Conservation (phyloP, 495 filamentous ascomycete genomes). For the Letharia columbiana region DNA sequence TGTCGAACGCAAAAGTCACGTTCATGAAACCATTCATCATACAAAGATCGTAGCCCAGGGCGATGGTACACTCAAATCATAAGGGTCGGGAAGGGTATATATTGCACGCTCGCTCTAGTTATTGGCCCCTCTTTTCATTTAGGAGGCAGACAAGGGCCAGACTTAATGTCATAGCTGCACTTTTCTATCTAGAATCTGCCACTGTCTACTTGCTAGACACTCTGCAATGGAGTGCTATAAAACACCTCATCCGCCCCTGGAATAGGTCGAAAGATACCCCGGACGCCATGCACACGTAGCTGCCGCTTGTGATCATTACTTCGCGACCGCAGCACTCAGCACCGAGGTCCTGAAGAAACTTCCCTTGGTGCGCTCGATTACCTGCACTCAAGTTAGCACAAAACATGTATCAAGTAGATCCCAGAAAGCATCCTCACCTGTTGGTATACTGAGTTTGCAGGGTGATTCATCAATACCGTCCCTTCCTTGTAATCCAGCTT, state of each 20-base stretch:
- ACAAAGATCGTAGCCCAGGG: too few relatives aligned
- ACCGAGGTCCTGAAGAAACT: slow-evolving; percentile 28
- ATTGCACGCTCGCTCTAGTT: neutral
- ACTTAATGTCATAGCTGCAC: neutral
- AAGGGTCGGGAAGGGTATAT: too few relatives aligned
- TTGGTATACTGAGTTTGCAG: slow-evolving; percentile 94
- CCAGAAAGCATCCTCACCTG: slow-evolving; percentile 90
- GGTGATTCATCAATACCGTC: slow-evolving; percentile 99
- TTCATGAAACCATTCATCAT: too few relatives aligned
- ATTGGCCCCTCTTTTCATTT: neutral
- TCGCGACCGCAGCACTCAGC: slow-evolving; percentile 26
- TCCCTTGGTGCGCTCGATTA: slow-evolving; percentile 29
- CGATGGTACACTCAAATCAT: too few relatives aligned
- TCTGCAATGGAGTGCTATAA: slow-evolving; percentile 7
- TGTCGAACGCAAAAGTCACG: neutral
- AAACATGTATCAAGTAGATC: slow-evolving; percentile 49
- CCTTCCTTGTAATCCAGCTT: slow-evolving; percentile 99
- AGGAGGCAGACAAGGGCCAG: neutral
- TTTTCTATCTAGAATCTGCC: neutral
- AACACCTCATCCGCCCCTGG: neutral
- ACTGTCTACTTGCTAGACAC: neutral
- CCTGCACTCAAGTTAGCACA: slow-evolving; percentile 25
- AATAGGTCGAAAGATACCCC: neutral
- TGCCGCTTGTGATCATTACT: slow-evolving; percentile 7
- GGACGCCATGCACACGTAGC: neutral